Evolutionary conservation across 768 basidiomycete genomes (phyloP).

Genomic region (Tulasnella sp.): DNA sequence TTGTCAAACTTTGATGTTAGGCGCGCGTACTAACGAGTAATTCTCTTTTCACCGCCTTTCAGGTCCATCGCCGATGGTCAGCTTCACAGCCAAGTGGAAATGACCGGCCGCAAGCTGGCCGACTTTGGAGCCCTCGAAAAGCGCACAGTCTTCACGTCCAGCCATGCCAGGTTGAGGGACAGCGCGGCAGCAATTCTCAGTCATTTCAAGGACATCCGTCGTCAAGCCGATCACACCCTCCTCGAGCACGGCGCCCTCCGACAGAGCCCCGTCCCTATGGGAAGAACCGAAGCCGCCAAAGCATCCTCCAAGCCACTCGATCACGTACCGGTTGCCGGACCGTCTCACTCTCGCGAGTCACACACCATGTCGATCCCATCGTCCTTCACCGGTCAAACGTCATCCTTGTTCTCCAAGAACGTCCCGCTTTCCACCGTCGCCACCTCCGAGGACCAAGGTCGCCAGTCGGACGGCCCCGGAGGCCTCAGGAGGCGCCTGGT

Average conservation of each 20-base stretch:
- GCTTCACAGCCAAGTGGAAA: not conserved
- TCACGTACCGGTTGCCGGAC: not conserved
- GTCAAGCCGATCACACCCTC: not conserved
- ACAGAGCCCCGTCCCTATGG: conserved; percentile 18
- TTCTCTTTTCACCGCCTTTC: not conserved
- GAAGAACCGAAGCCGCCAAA: not conserved
- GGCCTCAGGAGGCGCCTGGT: not conserved
- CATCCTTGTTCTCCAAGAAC: conserved; percentile 12
- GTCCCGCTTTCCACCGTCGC: conserved; percentile 2
- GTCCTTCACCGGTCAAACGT: not conserved
- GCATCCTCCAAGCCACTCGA: conserved; percentile 11
- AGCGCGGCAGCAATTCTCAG: not conserved
- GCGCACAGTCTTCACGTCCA: conserved; percentile 23
- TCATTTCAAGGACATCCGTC: conserved; percentile 18
- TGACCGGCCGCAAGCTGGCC: not conserved
- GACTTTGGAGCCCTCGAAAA: conserved; percentile 18
- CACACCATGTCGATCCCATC: conserved; percentile 20
- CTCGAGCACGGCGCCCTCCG: not conserved
- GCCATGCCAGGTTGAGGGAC: not conserved
- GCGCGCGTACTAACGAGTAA: not conserved
- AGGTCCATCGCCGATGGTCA: conserved; percentile 22
- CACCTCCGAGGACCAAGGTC: not conserved
- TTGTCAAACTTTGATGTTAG: not conserved
- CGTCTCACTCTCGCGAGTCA: conserved; percentile 19
- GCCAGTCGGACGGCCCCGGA: not conserved